Percentiles rank a stretch among this genome's conserved stretches.
These are phyloP conservation scores for Alternaria alternata DNA, from an alignment of 2,329 filamentous ascomycete genomes.

Conservation along the genomic window DNA sequence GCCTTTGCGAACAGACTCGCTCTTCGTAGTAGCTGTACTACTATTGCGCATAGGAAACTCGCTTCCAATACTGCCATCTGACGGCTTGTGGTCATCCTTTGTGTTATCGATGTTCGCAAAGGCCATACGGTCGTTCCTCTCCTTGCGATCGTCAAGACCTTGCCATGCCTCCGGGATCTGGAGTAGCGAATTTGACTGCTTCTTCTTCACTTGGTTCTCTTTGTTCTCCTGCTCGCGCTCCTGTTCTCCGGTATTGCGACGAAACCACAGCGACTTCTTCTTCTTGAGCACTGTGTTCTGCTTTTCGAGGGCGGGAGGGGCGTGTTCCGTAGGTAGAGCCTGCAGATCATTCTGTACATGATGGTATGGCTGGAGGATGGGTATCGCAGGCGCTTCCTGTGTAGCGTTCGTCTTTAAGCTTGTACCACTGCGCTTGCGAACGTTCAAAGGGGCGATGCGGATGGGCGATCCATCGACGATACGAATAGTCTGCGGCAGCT, in stretches of 20 bases:
- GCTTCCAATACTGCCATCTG: slow-evolving; percentile 45
- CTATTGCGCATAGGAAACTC: slow-evolving; percentile 55
- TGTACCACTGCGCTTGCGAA: slow-evolving; percentile 59
- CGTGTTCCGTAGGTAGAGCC: slow-evolving; percentile 23
- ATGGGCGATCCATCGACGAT: slow-evolving; percentile 63
- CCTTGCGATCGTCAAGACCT: slow-evolving; percentile 47
- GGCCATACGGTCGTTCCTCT: slow-evolving; percentile 23
- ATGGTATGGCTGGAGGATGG: slow-evolving; percentile 30
- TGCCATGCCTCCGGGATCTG: slow-evolving; percentile 49
- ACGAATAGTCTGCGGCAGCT: slow-evolving; percentile 60
- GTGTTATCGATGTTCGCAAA: slow-evolving; percentile 11
- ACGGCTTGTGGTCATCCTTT: slow-evolving; percentile 33
- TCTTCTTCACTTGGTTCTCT: slow-evolving; percentile 40
- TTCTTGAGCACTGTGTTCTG: slow-evolving; percentile 47
- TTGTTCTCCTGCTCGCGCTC: slow-evolving; percentile 36
- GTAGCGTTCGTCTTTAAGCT: slow-evolving; percentile 35
- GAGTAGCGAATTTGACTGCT: slow-evolving; percentile 34
- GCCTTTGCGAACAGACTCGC: slow-evolving; percentile 51
- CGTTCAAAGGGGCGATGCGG: slow-evolving; percentile 62
- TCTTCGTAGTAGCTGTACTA: slow-evolving; percentile 43
- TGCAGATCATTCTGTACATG: slow-evolving; percentile 31
- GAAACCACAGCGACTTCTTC: slow-evolving; percentile 59
- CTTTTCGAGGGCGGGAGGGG: slow-evolving; percentile 24
- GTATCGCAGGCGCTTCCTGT: slow-evolving; percentile 22
- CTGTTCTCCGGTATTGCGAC: slow-evolving; percentile 45